Percentiles rank a stretch among this genome's conserved stretches.
Conservation (phyloP, 352 stramenopile species). For the Globisporangium parvum region DNA sequence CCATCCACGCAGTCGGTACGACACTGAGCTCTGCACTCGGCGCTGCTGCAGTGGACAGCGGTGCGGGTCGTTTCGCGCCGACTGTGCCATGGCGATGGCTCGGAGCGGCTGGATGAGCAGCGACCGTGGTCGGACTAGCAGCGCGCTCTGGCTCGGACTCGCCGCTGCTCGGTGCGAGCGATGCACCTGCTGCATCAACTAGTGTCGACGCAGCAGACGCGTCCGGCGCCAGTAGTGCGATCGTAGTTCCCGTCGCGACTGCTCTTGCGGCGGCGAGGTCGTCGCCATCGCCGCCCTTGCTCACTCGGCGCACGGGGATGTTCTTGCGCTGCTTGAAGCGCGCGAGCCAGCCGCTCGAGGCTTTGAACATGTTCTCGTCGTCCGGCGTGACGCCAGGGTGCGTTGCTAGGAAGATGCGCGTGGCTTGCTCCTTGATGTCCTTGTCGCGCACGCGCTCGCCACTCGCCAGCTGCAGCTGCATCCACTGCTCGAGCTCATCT, state of each 20-base stretch:
- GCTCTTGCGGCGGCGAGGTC: neutral
- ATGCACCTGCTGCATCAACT: no score
- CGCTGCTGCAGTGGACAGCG: no score
- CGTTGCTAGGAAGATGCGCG: conserved; percentile 9
- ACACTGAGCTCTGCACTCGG: neutral
- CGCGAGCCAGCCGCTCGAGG: conserved; percentile 17
- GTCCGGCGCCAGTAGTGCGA: neutral
- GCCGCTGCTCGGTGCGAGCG: no score
- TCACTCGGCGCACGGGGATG: conserved; percentile 4
- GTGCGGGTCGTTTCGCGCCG: no score
- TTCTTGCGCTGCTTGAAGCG: conserved; percentile 19
- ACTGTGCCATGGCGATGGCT: neutral
- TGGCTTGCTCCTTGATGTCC: conserved; percentile 11
- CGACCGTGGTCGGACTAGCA: no score
- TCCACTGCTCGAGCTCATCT: conserved; percentile 13
- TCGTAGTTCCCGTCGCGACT: neutral
- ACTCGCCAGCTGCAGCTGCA: conserved; percentile 5
- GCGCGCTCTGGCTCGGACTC: no score
- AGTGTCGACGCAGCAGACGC: no score
- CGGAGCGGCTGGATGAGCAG: no score
- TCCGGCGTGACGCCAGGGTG: conserved; percentile 1
- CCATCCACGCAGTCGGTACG: conserved; percentile 5
- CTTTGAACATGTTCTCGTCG: conserved; percentile 10
- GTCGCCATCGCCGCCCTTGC: neutral
- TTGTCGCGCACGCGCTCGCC: conserved; percentile 14